Evolutionary conservation across 345 rosid genomes (phyloP).

Genomic region (Pugionium dolabratum): DNA sequence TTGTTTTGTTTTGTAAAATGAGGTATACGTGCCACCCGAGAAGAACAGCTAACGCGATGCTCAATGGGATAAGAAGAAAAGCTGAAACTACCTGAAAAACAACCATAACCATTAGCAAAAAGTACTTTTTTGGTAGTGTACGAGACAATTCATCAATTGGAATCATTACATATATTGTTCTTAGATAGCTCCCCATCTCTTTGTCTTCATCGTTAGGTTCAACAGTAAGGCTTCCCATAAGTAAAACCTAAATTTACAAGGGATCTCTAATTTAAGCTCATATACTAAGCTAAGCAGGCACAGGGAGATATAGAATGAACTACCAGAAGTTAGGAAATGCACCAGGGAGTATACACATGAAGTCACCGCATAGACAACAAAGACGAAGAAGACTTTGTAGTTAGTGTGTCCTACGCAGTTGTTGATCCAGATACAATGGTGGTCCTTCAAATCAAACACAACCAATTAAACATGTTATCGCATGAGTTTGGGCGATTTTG

Average conservation of each 20-base stretch:
- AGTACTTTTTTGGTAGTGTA: background rate
- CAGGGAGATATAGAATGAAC: background rate
- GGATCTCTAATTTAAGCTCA: background rate
- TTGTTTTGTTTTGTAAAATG: constrained; percentile 79
- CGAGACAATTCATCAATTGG: constrained; percentile 1
- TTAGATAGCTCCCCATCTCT: constrained; percentile 57
- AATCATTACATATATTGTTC: constrained; percentile 62
- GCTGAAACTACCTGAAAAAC: constrained; percentile 66
- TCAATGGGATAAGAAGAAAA: constrained; percentile 66
- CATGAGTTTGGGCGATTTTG: constrained; percentile 24
- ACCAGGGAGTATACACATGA: constrained; percentile 86
- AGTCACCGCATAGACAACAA: constrained; percentile 69
- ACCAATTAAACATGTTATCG: constrained; percentile 36
- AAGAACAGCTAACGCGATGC: constrained; percentile 64
- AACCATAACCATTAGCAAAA: constrained; percentile 4
- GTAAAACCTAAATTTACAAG: constrained; percentile 61
- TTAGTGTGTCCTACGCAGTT: constrained; percentile 93
- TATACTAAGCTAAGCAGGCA: background rate
- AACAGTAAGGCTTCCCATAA: constrained; percentile 75
- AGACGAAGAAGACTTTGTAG: constrained; percentile 85
- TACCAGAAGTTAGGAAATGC: constrained; percentile 33
- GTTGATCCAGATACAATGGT: constrained; percentile 96
- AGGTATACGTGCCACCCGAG: constrained; percentile 91
- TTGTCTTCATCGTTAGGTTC: constrained; percentile 63
- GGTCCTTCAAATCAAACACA: constrained; percentile 66